Conservation (phyloP, 2,329 filamentous ascomycete genomes). For the Fusarium buharicum region DNA sequence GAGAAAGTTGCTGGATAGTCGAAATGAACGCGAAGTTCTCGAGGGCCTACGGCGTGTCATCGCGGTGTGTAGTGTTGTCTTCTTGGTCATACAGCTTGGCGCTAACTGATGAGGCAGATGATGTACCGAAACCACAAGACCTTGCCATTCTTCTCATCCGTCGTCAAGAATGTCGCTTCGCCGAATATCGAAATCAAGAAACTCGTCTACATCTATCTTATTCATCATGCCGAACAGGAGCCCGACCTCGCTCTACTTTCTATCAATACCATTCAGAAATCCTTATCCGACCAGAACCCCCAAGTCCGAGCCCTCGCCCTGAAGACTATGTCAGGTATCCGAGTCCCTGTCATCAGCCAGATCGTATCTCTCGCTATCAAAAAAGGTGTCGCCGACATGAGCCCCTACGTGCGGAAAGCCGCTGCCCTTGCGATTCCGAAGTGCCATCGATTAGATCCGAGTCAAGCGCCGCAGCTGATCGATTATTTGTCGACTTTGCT, state of each 20-base stretch:
- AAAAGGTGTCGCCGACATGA: conserved; percentile 93
- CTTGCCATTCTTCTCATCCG: conserved; percentile 92
- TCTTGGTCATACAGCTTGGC: not conserved
- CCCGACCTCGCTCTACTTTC: conserved; percentile 94
- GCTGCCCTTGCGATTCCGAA: conserved; percentile 95
- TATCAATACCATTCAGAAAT: conserved; percentile 99
- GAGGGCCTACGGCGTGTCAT: conserved; percentile 91
- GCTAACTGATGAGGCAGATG: conserved; percentile 68
- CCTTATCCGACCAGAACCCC: conserved; percentile 89
- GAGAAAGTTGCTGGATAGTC: conserved; percentile 93
- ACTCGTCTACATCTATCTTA: conserved; percentile 97
- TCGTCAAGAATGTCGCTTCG: conserved; percentile 97
- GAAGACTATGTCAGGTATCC: conserved; percentile 95
- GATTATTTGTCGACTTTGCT: conserved; percentile 83
- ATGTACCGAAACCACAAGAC: conserved; percentile 93
- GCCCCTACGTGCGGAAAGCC: conserved; percentile 89
- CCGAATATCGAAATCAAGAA: conserved; percentile 96
- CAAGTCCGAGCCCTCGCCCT: conserved; percentile 91
- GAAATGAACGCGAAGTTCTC: conserved; percentile 90
- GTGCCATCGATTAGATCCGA: conserved; percentile 90
- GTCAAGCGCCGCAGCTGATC: conserved; percentile 82
- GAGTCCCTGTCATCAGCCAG: conserved; percentile 97
- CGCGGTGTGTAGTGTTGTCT: conserved; percentile 68
- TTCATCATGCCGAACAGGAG: conserved; percentile 95
- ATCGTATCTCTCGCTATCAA: conserved; percentile 97